A percentile compares a stretch with the other conserved stretches of the same genome.
Evolutionary conservation across 805 yeast genomes (phyloP).

Genomic region (Nakazawaea wyomingensis): DNA sequence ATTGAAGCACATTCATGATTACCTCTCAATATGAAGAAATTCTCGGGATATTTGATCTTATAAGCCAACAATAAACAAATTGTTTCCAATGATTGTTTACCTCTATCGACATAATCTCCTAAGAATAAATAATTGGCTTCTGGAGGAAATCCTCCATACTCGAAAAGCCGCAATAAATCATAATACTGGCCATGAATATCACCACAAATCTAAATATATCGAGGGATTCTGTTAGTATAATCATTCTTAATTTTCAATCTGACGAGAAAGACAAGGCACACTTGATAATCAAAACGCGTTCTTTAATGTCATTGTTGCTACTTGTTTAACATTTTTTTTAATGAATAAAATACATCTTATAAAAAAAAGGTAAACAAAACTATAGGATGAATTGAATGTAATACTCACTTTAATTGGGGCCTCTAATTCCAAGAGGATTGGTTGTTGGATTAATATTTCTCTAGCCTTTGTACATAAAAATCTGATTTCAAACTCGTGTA

Average conservation of each 20-base stretch:
- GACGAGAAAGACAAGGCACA: too few species aligned
- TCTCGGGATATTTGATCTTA: slow-evolving; percentile 97
- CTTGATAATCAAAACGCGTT: too few species aligned
- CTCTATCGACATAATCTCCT: slow-evolving; percentile 98
- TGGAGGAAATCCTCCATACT: slow-evolving; percentile 99
- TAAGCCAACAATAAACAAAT: slow-evolving; percentile 91
- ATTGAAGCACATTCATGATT: slow-evolving; percentile 98
- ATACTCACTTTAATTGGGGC: slow-evolving; percentile 86
- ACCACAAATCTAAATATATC: slow-evolving; percentile 68
- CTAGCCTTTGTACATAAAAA: slow-evolving; percentile 96
- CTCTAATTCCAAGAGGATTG: slow-evolving; percentile 89
- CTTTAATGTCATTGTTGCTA: background rate
- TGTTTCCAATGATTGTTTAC: slow-evolving; percentile 94
- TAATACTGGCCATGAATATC: slow-evolving; percentile 98
- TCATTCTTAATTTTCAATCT: too few species aligned
- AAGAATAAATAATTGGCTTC: slow-evolving; percentile 93
- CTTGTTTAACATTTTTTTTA: too few species aligned
- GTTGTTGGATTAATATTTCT: slow-evolving; percentile 96
- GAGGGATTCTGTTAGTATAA: too few species aligned
- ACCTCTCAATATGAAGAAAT: slow-evolving; percentile 94
- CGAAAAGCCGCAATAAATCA: slow-evolving; percentile 90
- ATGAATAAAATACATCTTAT: background rate
- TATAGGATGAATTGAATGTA: slow-evolving; percentile 13
- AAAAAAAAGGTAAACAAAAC: too few species aligned
- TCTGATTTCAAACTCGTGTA: slow-evolving; percentile 91